Conservation (phyloP, 2,329 filamentous ascomycete genomes). For the Hortaea sp. region DNA sequence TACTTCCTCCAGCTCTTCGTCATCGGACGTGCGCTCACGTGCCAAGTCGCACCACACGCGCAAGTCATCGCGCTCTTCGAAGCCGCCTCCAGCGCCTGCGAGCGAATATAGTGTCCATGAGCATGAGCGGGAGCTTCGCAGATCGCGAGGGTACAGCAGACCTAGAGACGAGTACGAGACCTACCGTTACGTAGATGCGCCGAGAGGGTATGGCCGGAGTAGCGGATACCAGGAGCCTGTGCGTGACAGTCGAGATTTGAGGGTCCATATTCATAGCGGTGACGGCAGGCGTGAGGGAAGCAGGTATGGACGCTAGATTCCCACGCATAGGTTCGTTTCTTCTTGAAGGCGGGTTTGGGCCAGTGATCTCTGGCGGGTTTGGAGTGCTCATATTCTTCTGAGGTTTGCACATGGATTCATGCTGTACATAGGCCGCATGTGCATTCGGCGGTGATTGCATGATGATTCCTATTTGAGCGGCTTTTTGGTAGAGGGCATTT, state of each 20-base stretch:
- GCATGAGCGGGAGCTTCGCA: slow-evolving; percentile 33
- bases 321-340: too few species aligned
- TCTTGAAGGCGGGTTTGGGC: too few species aligned
- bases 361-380: too few species aligned
- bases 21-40: slow-evolving; percentile 20
- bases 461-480: too few species aligned
- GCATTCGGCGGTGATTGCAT: too few species aligned
- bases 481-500: too few species aligned
- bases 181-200: slow-evolving; percentile 36
- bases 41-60: slow-evolving; percentile 16
- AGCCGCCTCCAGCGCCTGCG: slow-evolving; percentile 9
- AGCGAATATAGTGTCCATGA: slow-evolving; percentile 34
- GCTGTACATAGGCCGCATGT: too few species aligned
- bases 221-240: not conserved
- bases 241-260: not conserved
- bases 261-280: not conserved
- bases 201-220: slow-evolving; percentile 14
- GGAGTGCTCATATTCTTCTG: too few species aligned
- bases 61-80: slow-evolving; percentile 14
- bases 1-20: slow-evolving; percentile 15
- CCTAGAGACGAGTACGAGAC: slow-evolving; percentile 32
- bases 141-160: slow-evolving; percentile 26
- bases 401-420: too few species aligned
- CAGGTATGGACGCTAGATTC: not conserved
- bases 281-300: not conserved